Evolutionary conservation across 2,329 filamentous ascomycete species (phyloP).

Genomic region (Botryotinia globosa): DNA sequence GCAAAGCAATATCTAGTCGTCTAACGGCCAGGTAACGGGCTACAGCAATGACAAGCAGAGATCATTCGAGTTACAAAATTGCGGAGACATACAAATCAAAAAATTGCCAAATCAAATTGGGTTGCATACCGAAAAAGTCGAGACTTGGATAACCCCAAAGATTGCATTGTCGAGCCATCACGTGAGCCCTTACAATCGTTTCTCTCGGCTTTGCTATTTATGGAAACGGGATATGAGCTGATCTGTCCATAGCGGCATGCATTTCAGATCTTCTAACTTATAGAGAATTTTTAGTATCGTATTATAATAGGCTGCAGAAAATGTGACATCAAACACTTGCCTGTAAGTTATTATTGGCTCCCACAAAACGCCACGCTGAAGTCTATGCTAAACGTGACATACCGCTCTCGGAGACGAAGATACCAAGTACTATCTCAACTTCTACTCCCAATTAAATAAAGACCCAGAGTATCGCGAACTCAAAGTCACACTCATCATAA

Average conservation of each 20-base stretch:
- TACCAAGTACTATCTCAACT: rapidly evolving
- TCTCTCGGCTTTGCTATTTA: neutral
- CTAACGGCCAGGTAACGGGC: neutral
- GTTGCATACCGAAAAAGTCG: neutral
- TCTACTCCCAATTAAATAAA: neutral
- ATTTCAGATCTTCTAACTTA: too few relatives aligned
- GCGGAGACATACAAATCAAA: neutral
- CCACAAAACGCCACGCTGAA: conserved; percentile 11
- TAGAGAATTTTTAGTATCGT: neutral
- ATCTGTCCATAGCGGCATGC: neutral
- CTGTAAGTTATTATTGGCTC: neutral
- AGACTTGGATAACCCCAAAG: neutral
- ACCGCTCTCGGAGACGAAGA: neutral
- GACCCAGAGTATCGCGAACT: neutral
- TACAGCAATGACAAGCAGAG: neutral
- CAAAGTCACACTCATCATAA: neutral
- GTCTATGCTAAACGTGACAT: neutral
- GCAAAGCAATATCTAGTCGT: neutral
- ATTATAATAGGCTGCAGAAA: neutral
- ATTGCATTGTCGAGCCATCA: neutral
- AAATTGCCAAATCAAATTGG: too few relatives aligned
- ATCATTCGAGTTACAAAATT: too few relatives aligned
- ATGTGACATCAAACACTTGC: neutral
- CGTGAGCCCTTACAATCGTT: neutral
- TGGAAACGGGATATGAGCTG: neutral